Evolutionary conservation across 2,329 filamentous ascomycete species (phyloP).

Genomic region (Zarea fungicola): DNA sequence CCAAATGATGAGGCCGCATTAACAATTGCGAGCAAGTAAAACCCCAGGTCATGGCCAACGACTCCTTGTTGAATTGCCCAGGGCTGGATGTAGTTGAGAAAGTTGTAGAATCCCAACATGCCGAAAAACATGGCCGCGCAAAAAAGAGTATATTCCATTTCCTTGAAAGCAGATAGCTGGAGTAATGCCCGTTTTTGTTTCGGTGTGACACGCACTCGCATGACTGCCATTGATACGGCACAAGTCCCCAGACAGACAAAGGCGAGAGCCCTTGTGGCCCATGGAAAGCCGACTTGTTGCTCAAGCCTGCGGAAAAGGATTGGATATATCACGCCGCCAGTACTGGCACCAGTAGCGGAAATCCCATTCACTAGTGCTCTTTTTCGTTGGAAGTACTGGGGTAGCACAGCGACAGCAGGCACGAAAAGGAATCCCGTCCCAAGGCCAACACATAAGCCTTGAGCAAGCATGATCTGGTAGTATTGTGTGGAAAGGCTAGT

Average conservation of each 20-base stretch:
- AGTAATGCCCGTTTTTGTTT: not conserved
- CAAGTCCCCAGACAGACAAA: constrained; percentile 44
- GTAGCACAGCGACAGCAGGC: constrained; percentile 32
- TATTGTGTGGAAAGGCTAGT: constrained; percentile 36
- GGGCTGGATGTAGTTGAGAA: constrained; percentile 2
- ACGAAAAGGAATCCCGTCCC: constrained; percentile 36
- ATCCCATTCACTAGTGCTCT: no score
- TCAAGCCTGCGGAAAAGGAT: constrained; percentile 41
- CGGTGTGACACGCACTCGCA: constrained; percentile 45
- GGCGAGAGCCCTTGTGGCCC: constrained; percentile 43
- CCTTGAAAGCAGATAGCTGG: not conserved
- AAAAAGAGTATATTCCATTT: constrained; percentile 1
- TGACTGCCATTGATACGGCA: constrained; percentile 42
- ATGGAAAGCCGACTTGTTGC: constrained; percentile 41
- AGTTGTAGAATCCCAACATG: constrained; percentile 7
- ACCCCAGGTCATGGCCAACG: constrained; percentile 13
- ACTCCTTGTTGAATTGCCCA: not conserved
- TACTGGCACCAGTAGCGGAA: no score
- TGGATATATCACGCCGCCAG: constrained; percentile 57
- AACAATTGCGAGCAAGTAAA: constrained; percentile 16
- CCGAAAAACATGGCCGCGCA: constrained; percentile 4
- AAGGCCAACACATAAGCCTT: constrained; percentile 30
- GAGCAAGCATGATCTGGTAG: constrained; percentile 29
- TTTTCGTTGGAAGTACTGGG: constrained; percentile 40
- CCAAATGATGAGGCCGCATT: constrained; percentile 17